Evolutionary conservation across 75 land plant genomes (phyloP), one percentile per base, ranked within the genome.

Genomic region (Ceratopteris richardii): DNA sequence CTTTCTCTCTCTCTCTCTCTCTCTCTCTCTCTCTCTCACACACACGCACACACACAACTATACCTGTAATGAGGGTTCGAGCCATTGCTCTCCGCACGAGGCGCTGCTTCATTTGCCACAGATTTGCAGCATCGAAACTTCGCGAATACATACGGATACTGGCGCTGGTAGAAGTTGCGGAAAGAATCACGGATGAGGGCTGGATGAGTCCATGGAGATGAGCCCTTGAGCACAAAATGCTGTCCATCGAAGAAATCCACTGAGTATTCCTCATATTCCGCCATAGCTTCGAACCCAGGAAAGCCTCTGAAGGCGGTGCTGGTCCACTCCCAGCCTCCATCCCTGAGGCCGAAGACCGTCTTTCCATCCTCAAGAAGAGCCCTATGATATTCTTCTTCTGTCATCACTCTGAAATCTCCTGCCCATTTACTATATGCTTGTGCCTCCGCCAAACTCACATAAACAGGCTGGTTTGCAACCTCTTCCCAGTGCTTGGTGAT

Each of bases 241-340:
- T 42, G 44, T 11, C 78, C 75, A 53, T 75, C 75, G 44, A 75
- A 75, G 41, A 75, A 75, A 48, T 75, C 78, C 16, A 62, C 22
- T 1, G 78, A 75, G 41, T 75, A 75, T n/a, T 75, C 78, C 1
- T 44, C 58, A 48, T 75, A 75, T 52, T 69, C 78, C 7, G 22
- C 25, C 69, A 75, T 70, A 0, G 20, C n/a, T 30, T 23, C 19
- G 44, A 75, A 75, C 0, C 78, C 78, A 19, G 74, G 74, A 54
- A 71, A 71, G 29, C 68, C 63, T 23, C 54, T 30, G 30, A 75
- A 70, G 18, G 13, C 23, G 11, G 64, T 43, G 31, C 63, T 51
- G 0, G 78, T 75, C 75, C 78, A 75, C 52, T 75, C 78, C 74
- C 74, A 75, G 1, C 78, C 78, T 9, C 64, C 78, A 7, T 22